Percentiles rank a stretch among this genome's conserved stretches.
phyloP scores from a whole-genome alignment of 2,329 filamentous ascomycete genomes.

The Paraphoma chrysanthemicola region DNA sequence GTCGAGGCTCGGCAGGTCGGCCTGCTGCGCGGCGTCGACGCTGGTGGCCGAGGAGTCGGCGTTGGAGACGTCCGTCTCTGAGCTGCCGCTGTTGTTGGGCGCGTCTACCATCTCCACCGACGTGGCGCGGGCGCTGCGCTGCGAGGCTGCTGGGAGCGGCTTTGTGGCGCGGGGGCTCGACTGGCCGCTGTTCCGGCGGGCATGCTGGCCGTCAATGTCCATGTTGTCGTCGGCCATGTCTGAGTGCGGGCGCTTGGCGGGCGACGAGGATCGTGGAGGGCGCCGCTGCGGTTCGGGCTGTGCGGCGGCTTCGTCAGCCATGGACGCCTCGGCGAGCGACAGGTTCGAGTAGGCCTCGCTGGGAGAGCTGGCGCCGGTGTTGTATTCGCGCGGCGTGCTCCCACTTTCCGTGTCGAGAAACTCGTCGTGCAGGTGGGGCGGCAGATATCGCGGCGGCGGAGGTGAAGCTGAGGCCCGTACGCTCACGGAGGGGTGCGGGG shows the following conservation, averaged over 20 bases:
- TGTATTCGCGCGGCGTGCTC: slow-evolving; percentile 38
- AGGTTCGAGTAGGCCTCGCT: slow-evolving; percentile 62
- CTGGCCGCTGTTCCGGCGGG: slow-evolving; percentile 32
- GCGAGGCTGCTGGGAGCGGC: slow-evolving; percentile 23
- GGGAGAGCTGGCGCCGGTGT: slow-evolving; percentile 54
- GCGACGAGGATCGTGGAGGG: slow-evolving; percentile 56
- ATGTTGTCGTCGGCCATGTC: slow-evolving; percentile 59
- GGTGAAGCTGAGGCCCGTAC: slow-evolving; percentile 2
- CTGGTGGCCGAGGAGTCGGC: slow-evolving; percentile 30
- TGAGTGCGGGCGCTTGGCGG: slow-evolving; percentile 62
- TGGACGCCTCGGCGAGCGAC: slow-evolving; percentile 50
- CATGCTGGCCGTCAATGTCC: slow-evolving; percentile 38
- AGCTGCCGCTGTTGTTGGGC: slow-evolving; percentile 33
- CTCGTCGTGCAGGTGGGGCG: slow-evolving; percentile 64
- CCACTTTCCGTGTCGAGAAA: slow-evolving; percentile 47
- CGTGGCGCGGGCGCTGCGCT: slow-evolving; percentile 42
- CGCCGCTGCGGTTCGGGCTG: slow-evolving; percentile 24
- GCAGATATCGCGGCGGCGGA: slow-evolving; percentile 58
- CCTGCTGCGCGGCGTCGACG: slow-evolving; percentile 23
- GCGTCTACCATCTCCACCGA: slow-evolving; percentile 55
- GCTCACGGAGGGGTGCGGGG: slow-evolving; percentile 44
- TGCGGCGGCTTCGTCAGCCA: slow-evolving; percentile 30
- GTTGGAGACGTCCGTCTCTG: slow-evolving; percentile 36
- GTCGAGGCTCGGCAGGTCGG: slow-evolving; percentile 53
- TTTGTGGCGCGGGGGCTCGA: slow-evolving; percentile 37